Evolutionary conservation across 805 yeast species (phyloP), one percentile per base, ranked within the genome.

Genomic region (Ogataea nakhonphanomensis): DNA sequence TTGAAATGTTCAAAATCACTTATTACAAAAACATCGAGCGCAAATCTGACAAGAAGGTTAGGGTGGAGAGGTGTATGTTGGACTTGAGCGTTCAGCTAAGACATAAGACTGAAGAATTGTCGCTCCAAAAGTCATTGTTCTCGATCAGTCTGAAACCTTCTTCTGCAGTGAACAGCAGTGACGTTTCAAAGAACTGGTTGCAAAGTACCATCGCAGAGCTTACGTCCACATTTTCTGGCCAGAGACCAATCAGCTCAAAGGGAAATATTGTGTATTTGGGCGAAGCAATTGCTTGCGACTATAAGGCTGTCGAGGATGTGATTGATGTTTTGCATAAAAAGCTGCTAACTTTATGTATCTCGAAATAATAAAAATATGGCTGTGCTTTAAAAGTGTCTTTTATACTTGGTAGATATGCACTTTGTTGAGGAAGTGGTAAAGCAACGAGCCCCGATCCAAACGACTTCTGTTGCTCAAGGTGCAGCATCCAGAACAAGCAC

Each of bases 231-330:
- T 58, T 60, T 28, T 38, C 25, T 4, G 62, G 62, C 9, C 50
- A 47, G 5, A 39, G 37, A 2, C 35, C 39, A 10, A 34, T 48
- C 15, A 31, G 39, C 5, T 23, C 45, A 2, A 23, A 28, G 1
- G 54, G 57, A 4, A 43, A 39, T 13, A 30, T 59, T 12, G 36
- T 56, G 1, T 51, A 51, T 24, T 40, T 61, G 30, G 41, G 53
- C 20, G 53, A 49, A 15, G 54, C 53, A 1, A 33, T 61, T 2
- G 59, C 57, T 3, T 61, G 65, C 43, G 58, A 58, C 33, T 52
- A 49, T 37, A 35, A 24, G 14, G 27, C 42, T 11, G 49, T 57
- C 10, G 49, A 31, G 2, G 22, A 34, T 10, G 51, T 57, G 26
- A 40, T 56, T 7, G 35, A 25, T 14, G 41, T 43, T 25, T 31